phyloP scores from a whole-genome alignment of 2,329 filamentous ascomycete species.

The Colletotrichum ledebouriae region DNA sequence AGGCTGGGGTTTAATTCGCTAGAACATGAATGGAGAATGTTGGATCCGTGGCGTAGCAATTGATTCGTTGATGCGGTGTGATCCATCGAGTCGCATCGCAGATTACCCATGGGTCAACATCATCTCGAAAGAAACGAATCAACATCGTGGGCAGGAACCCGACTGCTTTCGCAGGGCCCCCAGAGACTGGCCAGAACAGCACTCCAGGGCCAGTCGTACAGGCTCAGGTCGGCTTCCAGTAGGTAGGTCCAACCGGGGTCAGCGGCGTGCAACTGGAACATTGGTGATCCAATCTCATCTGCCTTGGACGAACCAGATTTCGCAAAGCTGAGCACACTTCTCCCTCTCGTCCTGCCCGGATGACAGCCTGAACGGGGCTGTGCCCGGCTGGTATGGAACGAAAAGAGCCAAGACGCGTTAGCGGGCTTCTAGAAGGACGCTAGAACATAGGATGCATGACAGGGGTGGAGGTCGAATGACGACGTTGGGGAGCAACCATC shows the following conservation, averaged over 20 bases:
- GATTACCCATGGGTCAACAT: background rate
- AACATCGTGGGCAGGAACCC: background rate
- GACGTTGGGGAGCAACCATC: constrained; percentile 3
- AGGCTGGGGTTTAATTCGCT: constrained; percentile 1
- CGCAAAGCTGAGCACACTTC: background rate
- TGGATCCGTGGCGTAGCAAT: background rate
- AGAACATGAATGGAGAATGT: background rate
- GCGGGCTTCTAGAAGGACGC: constrained; percentile 39
- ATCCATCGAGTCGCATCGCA: background rate
- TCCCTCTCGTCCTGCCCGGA: constrained; percentile 27
- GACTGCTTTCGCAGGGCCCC: background rate
- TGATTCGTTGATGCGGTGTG: too few relatives aligned
- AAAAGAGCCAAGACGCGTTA: constrained; percentile 11
- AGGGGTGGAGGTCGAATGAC: constrained; percentile 20
- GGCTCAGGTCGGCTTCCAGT: background rate
- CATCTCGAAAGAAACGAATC: constrained; percentile 8
- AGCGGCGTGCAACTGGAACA: constrained; percentile 27
- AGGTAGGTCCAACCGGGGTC: constrained; percentile 21
- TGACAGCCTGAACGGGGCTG: constrained; percentile 23
- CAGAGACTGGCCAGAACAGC: constrained; percentile 7
- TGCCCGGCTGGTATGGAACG: background rate
- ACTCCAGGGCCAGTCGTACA: background rate
- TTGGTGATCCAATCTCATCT: constrained; percentile 11
- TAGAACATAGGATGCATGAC: constrained; percentile 41
- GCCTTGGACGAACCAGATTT: constrained; percentile 19